A percentile compares a stretch with the other conserved stretches of the same genome.
These are phyloP conservation scores for Melampsora larici-populina DNA, from an alignment of 1,284 basidiomycete genomes.

Conservation along the genomic window DNA sequence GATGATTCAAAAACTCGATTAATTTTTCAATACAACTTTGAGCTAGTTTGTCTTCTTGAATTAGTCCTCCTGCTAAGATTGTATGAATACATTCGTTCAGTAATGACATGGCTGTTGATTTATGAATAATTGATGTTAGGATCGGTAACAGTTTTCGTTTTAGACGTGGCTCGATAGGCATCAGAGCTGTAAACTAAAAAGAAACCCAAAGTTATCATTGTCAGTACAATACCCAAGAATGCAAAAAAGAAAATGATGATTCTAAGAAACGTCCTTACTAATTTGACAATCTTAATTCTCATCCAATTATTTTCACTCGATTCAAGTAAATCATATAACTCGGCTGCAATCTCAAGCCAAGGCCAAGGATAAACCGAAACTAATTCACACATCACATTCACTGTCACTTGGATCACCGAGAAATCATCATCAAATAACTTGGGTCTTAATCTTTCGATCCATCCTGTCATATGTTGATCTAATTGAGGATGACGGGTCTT, in stretches of 20 bases:
- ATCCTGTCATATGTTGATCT: slow-evolving; percentile 20
- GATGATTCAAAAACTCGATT: slow-evolving; percentile 82
- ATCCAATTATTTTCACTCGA: slow-evolving; percentile 98
- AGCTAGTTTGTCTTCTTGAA: slow-evolving; percentile 65
- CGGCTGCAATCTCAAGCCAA: slow-evolving; percentile 67
- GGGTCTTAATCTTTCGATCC: slow-evolving; percentile 65
- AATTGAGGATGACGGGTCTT: slow-evolving; percentile 50
- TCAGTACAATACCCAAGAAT: too few relatives aligned
- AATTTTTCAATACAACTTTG: slow-evolving; percentile 88
- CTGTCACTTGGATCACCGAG: slow-evolving; percentile 82
- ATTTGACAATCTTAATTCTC: slow-evolving; percentile 97
- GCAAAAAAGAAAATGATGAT: background rate
- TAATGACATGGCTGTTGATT: slow-evolving; percentile 89
- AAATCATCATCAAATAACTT: slow-evolving; percentile 80
- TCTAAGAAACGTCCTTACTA: slow-evolving; percentile 64
- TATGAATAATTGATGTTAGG: slow-evolving; percentile 89
- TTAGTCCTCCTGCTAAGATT: slow-evolving; percentile 94
- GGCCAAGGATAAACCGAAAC: slow-evolving; percentile 66
- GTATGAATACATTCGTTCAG: slow-evolving; percentile 98
- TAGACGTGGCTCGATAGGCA: slow-evolving; percentile 85
- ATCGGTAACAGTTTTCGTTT: slow-evolving; percentile 90
- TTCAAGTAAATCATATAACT: slow-evolving; percentile 89
- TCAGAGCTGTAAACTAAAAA: slow-evolving; percentile 77
- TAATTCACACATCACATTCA: slow-evolving; percentile 92
- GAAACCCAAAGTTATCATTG: slow-evolving; percentile 39